Conservation (phyloP, 2,329 filamentous ascomycete genomes). For the Aspergillus intermedius region DNA sequence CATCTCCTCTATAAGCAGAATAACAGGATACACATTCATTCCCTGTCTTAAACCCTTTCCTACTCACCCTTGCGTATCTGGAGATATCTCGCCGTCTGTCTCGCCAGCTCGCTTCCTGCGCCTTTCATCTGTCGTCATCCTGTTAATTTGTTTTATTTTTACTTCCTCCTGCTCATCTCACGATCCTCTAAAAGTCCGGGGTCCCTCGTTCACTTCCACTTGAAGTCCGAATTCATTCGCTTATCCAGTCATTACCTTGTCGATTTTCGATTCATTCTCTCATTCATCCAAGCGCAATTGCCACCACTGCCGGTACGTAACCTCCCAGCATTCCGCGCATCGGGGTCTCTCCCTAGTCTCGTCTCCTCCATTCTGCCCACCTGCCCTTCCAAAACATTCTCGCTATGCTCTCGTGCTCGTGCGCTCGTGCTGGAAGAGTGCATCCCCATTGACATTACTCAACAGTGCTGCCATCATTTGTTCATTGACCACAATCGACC, state of each 20-base stretch:
- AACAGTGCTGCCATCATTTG: no score
- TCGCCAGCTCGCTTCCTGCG: neutral
- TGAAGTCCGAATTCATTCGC: neutral
- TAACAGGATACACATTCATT: neutral
- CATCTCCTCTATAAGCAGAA: neutral
- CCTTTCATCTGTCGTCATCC: neutral
- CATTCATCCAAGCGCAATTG: neutral
- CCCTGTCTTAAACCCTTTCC: neutral
- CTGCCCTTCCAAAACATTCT: neutral
- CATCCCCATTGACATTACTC: no score
- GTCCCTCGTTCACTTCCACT: conserved; percentile 15
- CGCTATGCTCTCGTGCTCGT: neutral
- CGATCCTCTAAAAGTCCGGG: neutral
- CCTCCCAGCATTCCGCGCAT: neutral
- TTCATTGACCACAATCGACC: neutral
- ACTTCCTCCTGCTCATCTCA: conserved; percentile 2
- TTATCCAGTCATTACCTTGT: neutral
- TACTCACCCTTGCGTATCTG: neutral
- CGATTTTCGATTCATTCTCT: no score
- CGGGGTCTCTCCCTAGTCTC: neutral
- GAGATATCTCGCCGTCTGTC: neutral
- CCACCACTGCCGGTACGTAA: neutral
- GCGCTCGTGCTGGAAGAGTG: neutral
- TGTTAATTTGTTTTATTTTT: neutral
- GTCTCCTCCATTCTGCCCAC: neutral